Evolutionary conservation across 1,139 yeast species (phyloP).

Genomic region (Nadsonia starkeyi-henricii): DNA sequence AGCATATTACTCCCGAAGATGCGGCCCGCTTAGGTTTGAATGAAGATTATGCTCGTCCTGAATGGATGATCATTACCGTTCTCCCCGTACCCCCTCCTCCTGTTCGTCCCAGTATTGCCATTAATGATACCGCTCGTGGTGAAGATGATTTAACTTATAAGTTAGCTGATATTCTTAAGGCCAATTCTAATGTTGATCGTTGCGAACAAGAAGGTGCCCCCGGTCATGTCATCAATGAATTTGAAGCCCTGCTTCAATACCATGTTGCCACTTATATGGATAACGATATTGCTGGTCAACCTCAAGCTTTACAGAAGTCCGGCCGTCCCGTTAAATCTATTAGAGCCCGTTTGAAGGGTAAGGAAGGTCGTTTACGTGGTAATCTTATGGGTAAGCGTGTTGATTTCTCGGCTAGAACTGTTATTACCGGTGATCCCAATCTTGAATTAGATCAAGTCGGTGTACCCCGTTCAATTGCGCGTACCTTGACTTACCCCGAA

Average conservation of each 20-base stretch:
- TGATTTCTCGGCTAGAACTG: slow-evolving; percentile 97
- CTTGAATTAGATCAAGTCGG: slow-evolving; percentile 96
- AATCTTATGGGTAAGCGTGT: slow-evolving; percentile 99
- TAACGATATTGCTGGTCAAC: slow-evolving; percentile 99
- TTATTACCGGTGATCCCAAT: slow-evolving; percentile 98
- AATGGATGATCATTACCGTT: slow-evolving; percentile 94
- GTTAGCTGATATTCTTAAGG: slow-evolving; percentile 91
- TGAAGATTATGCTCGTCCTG: slow-evolving; percentile 96
- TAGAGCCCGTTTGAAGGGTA: slow-evolving; percentile 97
- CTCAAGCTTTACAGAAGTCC: slow-evolving; percentile 95
- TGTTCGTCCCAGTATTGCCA: slow-evolving; percentile 95
- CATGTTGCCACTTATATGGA: slow-evolving; percentile 99
- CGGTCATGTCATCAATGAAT: slow-evolving; percentile 92
- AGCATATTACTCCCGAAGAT: slow-evolving; percentile 80
- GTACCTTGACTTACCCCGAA: slow-evolving; percentile 91
- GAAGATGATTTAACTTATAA: slow-evolving; percentile 98
- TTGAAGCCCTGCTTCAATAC: slow-evolving; percentile 87
- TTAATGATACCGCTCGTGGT: slow-evolving; percentile 97
- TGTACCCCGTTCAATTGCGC: slow-evolving; percentile 92
- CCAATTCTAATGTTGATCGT: slow-evolving; percentile 89
- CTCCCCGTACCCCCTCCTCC: slow-evolving; percentile 99
- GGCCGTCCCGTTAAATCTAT: slow-evolving; percentile 98
- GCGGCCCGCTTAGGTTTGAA: slow-evolving; percentile 74
- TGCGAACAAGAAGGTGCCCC: slow-evolving; percentile 98
- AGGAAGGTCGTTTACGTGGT: slow-evolving; percentile 97